Conservation (phyloP, 176 grass and related monocot genomes). For the Otatea glauca region DNA sequence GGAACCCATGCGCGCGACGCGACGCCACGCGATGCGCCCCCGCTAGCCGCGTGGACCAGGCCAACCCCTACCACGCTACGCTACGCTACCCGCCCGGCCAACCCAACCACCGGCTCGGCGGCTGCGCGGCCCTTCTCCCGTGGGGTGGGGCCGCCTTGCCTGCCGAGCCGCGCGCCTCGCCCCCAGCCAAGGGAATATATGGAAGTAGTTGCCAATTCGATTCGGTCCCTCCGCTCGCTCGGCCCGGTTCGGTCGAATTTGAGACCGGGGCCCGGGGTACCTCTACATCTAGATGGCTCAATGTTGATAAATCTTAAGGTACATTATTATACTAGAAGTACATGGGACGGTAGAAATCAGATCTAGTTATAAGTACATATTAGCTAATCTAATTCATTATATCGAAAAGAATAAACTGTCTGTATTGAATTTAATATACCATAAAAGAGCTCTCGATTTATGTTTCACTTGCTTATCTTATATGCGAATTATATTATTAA, state of each 20-base stretch:
- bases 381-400: too few relatives aligned
- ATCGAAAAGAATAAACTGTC: too few relatives aligned
- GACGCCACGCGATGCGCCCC: background rate
- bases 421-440: too few relatives aligned
- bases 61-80: background rate
- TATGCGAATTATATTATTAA: too few relatives aligned
- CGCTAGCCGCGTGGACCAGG: background rate
- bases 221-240: background rate
- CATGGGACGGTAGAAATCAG: too few relatives aligned
- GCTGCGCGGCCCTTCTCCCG: conserved; percentile 9
- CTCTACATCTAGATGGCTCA: too few relatives aligned
- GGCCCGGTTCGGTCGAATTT: background rate
- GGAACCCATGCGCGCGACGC: background rate
- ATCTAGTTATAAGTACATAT: too few relatives aligned
- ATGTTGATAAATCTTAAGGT: too few relatives aligned
- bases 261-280: background rate
- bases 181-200: background rate
- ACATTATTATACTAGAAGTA: too few relatives aligned
- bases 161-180: background rate
- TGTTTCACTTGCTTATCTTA: too few relatives aligned
- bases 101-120: conserved; percentile 22
- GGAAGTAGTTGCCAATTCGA: conserved; percentile 17
- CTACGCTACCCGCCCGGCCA: too few relatives aligned
- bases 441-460: too few relatives aligned
- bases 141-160: background rate